These are phyloP conservation scores for Leccinum pellstonianum DNA, from an alignment of 768 basidiomycete genomes.

Conservation along the genomic window DNA sequence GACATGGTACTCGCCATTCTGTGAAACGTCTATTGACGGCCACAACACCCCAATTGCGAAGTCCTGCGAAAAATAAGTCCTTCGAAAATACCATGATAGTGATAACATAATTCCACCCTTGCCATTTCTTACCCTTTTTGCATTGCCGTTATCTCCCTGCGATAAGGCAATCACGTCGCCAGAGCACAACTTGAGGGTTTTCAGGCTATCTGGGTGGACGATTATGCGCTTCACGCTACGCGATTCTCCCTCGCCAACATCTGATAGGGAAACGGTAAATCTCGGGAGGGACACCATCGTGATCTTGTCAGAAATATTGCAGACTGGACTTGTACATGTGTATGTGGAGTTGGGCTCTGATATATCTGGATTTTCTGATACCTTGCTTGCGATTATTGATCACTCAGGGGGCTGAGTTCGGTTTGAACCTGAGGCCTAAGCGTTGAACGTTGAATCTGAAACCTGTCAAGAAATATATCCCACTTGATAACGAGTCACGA, in stretches of 20 bases:
- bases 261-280: slow-evolving; percentile 42
- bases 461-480: slow-evolving; percentile 5
- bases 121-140: slow-evolving; percentile 36
- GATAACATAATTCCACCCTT: slow-evolving; percentile 10
- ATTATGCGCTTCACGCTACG: slow-evolving; percentile 64
- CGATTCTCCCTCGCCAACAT: slow-evolving; percentile 35
- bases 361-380: neutral
- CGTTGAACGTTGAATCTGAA: neutral
- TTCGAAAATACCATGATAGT: slow-evolving; percentile 9
- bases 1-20: slow-evolving; percentile 49
- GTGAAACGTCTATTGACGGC: slow-evolving; percentile 66
- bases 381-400: neutral
- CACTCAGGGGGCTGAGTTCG: slow-evolving; percentile 3
- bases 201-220: slow-evolving; percentile 61
- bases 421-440: neutral
- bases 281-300: slow-evolving; percentile 22
- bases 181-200: slow-evolving; percentile 58
- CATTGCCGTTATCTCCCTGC: slow-evolving; percentile 33
- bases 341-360: neutral
- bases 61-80: slow-evolving; percentile 39
- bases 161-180: slow-evolving; percentile 67
- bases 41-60: slow-evolving; percentile 72
- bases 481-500: neutral
- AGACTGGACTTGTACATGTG: neutral
- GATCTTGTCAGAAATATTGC: slow-evolving; percentile 1